Base-by-base conservation (phyloP, 768 basidiomycete genomes). In the Lactarius deliciosus region DNA sequence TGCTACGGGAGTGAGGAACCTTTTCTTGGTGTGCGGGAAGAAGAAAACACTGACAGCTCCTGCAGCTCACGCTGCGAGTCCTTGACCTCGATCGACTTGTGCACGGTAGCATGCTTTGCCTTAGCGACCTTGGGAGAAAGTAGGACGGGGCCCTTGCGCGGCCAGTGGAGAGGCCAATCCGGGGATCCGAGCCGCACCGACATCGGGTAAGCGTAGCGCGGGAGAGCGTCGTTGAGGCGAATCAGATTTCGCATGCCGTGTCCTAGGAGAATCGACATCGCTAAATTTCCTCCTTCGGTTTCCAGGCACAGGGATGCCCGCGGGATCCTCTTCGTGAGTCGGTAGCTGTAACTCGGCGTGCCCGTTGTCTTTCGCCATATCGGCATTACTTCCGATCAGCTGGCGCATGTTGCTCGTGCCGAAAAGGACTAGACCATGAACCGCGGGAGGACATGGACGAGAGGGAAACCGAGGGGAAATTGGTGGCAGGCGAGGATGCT, bases 351-450 rank as follows among this genome's bases (percentile, higher is more conserved):
- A 64, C 43, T 63, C 54, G 50, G 66, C 22, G 77, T 81, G 45
- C 47, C 63, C 47, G 75, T 76, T 20, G 81, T 76, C 13, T 79
- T 79, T 8, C 81, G 80, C 60, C 79, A 80, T 6, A 81, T 75
- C 1, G 81, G 85, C 83, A 34, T 85, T 79, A 38, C 87, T 85
- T 13, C 80, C 80, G 70, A 92, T 86, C 65, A 92, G 84, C 64
- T 91, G 88, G 32, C 88, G 81, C 76, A 92, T 79, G 53, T 80
- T 83, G 20, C 83, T 84, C 0, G 89, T 78, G 66, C 86, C 88
- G 74, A 91, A 90, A 13, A 93, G 73, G 73, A 71, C 86, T 92
- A 0, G 90, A 89, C 92, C 92, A 93, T 0, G 92, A 91, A 10
- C 86, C 90, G 54, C 86, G 81, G 2, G 91, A 91, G 3, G 89